Percentiles rank a stretch among this genome's conserved stretches.
Conservation (phyloP, 1,139 yeast species). For the Saccharomyces hybrid region DNA sequence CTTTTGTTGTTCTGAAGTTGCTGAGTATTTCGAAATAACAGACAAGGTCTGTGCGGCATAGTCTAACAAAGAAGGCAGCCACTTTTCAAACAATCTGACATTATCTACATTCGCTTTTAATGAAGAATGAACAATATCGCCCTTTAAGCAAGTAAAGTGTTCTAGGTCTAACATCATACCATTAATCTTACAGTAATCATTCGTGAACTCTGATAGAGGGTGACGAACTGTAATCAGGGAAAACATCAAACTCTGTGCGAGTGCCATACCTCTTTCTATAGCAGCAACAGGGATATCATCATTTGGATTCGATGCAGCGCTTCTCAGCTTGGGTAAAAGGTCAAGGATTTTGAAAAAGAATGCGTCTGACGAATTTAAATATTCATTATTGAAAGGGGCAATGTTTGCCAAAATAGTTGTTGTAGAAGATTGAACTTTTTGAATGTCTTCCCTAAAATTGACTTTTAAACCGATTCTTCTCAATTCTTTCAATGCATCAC, state of each 20-base stretch:
- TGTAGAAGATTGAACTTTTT: constrained; percentile 54
- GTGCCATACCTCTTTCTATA: constrained; percentile 69
- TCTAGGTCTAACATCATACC: constrained; percentile 18
- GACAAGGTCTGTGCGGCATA: constrained; percentile 34
- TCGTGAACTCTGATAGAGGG: constrained; percentile 37
- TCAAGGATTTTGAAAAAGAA: constrained; percentile 69
- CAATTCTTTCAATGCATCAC: constrained; percentile 69
- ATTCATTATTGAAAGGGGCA: constrained; percentile 38
- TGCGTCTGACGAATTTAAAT: constrained; percentile 45
- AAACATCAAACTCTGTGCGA: constrained; percentile 65
- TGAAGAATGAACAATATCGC: constrained; percentile 13
- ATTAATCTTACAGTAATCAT: constrained; percentile 17
- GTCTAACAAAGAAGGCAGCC: constrained; percentile 47
- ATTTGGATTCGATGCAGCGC: constrained; percentile 51
- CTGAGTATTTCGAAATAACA: constrained; percentile 1
- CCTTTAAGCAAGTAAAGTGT: constrained; percentile 13
- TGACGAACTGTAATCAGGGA: constrained; percentile 44
- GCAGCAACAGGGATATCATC: constrained; percentile 74
- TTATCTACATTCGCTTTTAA: constrained; percentile 6
- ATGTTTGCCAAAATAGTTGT: constrained; percentile 54
- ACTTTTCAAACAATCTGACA: constrained; percentile 22
- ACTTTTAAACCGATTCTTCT: constrained; percentile 69
- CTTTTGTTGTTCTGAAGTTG: constrained; percentile 2
- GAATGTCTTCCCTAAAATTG: constrained; percentile 56
- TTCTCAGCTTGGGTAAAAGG: constrained; percentile 69